Evolutionary conservation across 1,139 yeast genomes (phyloP).

Genomic region (Nakaseomyces glabratus): DNA sequence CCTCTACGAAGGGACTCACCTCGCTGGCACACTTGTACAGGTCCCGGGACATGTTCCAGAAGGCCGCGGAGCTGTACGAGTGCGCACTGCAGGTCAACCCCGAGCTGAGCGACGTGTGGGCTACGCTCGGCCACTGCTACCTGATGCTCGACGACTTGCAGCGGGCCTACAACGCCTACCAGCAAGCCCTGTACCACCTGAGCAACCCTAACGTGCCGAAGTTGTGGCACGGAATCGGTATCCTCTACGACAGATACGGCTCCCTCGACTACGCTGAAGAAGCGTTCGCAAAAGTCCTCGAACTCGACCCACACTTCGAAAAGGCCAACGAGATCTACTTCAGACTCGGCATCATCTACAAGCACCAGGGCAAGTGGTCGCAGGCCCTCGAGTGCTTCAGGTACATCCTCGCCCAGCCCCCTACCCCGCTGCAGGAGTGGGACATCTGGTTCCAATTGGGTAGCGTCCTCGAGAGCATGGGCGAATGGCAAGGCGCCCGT

Average conservation of each 20-base stretch:
- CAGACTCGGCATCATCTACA: constrained; percentile 92
- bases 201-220: constrained; percentile 94
- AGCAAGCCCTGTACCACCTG: constrained; percentile 83
- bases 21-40: constrained; percentile 84
- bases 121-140: constrained; percentile 91
- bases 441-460: constrained; percentile 99
- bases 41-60: constrained; percentile 78
- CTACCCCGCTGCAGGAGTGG: constrained; percentile 89
- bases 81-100: constrained; percentile 74
- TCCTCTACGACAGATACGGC: constrained; percentile 89
- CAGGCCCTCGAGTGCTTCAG: constrained; percentile 91
- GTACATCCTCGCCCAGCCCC: constrained; percentile 83
- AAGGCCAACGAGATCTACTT: constrained; percentile 94
- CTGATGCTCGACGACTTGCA: constrained; percentile 93
- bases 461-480: constrained; percentile 86
- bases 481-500: constrained; percentile 83
- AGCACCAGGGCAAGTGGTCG: constrained; percentile 81
- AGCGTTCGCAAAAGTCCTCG: constrained; percentile 91
- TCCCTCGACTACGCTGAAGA: constrained; percentile 95
- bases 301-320: constrained; percentile 90
- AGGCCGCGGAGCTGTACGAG: constrained; percentile 90
- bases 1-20: constrained; percentile 74
- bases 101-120: constrained; percentile 96
- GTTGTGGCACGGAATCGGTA: constrained; percentile 97
- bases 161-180: constrained; percentile 92